A percentile compares a stretch with the other conserved stretches of the same genome.
These are phyloP conservation scores for Cornus controversa DNA, from an alignment of 148 eudicot species.

Conservation along the genomic window DNA sequence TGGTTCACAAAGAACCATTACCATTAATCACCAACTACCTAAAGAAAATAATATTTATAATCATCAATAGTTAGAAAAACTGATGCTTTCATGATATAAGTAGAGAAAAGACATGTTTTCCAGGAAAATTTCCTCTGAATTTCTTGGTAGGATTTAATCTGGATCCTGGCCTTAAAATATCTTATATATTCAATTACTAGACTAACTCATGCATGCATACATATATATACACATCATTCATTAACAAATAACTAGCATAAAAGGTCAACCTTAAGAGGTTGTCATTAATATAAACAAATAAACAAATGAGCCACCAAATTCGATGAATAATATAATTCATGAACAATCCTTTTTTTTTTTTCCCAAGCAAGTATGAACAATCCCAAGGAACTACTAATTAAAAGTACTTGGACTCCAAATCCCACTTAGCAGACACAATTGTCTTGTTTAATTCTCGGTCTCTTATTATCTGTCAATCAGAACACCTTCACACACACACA, in stretches of 20 bases:
- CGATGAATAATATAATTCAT: neutral
- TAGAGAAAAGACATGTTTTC: no score
- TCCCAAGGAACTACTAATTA: neutral
- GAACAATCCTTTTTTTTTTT: no score
- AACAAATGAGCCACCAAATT: constrained; percentile 17
- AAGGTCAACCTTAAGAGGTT: constrained; percentile 7
- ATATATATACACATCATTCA: no score
- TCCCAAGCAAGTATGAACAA: no score
- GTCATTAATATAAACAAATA: neutral
- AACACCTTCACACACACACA: constrained; percentile 9
- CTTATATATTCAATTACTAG: neutral
- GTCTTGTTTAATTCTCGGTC: neutral
- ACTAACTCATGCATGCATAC: neutral
- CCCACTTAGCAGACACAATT: constrained; percentile 6
- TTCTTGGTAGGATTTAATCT: neutral
- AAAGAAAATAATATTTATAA: no score
- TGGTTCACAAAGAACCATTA: no score
- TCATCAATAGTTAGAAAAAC: no score
- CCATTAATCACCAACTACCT: no score
- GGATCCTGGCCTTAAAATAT: no score
- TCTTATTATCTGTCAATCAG: neutral
- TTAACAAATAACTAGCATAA: neutral
- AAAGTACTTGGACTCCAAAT: neutral
- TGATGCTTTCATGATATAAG: no score
- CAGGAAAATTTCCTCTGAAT: no score